Base-by-base conservation (phyloP, 2,329 filamentous ascomycete genomes). In the Aspergillus melleus region DNA sequence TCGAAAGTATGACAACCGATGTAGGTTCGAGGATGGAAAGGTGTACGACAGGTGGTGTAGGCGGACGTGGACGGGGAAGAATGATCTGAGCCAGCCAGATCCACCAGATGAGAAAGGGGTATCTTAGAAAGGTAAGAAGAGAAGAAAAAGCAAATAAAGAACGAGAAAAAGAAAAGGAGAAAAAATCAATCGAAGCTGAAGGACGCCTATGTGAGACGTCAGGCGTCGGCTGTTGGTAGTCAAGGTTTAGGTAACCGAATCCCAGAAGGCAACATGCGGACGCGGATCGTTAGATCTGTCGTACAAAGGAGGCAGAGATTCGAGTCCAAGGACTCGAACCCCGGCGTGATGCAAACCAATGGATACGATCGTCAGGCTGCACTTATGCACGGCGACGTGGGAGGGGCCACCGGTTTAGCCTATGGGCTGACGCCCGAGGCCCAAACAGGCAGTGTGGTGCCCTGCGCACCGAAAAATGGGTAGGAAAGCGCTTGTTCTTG, bases 381-480 rank as follows among this genome's bases (percentile, higher is more conserved):
- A 68, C 72, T 72, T 69, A 73, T 73, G 71, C 71, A 72, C 59
- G 66, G 63, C 61, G 67, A 70, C 61, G 67, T 68, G 65, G 66
- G 63, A 64, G 62, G 60, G 58, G 59, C 63, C 61, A 61, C 64
- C 54, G 49, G 52, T 36, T 63, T 59, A 68, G 64, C 64, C 64
- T 67, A 67, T 67, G 62, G 64, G 63, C 65, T 62, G 58, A 65
- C 58, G 65, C 63, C 64, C 65, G 64, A 63, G 60, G 65, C 65
- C 61, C 62, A 66, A 59, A 59, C 54, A 49, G 61, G 64, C 58
- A 65, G 64, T 62, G 60, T 55, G 58, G 61, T 58, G 57, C 59
- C 64, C 54, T 47, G 55, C 55, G 63, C 49, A 50, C 59, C 60
- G 54, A 51, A 49, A 16, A 52, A 39, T 59, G 55, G 59, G 59